Percentiles rank a stretch among this genome's conserved stretches.
phyloP scores from a whole-genome alignment of 164 flowering plant species.

The Buxus sempervirens region DNA sequence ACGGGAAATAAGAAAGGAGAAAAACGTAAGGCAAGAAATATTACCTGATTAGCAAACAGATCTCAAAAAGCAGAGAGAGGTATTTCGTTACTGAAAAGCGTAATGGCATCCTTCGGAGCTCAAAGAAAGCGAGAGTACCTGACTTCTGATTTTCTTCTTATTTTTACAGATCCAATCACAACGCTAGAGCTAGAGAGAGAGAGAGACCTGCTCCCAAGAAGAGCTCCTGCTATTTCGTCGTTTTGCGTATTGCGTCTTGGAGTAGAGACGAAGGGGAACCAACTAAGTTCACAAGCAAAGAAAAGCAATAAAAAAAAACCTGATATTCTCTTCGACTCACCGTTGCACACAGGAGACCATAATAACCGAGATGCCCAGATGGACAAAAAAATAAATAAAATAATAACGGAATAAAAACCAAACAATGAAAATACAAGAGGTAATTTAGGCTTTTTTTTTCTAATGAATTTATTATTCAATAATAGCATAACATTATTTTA shows the following conservation, averaged over 20 bases:
- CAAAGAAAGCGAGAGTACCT: constrained; percentile 18
- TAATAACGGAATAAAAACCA: no score
- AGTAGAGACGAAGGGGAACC: constrained; percentile 5
- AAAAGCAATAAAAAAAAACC: constrained; percentile 14
- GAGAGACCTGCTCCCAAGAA: background rate
- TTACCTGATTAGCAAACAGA: constrained; percentile 25
- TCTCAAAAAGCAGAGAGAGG: constrained; percentile 18
- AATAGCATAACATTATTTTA: no score
- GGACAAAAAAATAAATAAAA: background rate
- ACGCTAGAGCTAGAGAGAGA: constrained; percentile 7
- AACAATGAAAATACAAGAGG: no score
- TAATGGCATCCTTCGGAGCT: constrained; percentile 7
- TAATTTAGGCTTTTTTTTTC: no score
- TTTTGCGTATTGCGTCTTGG: constrained; percentile 6
- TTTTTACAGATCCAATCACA: constrained; percentile 48
- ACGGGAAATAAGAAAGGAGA: background rate
- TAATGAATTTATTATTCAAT: no score
- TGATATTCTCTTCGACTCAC: no score
- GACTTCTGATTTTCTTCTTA: background rate
- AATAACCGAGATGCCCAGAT: background rate
- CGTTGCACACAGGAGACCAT: no score
- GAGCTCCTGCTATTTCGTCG: constrained; percentile 17
- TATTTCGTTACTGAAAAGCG: constrained; percentile 21
- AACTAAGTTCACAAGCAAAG: constrained; percentile 28
- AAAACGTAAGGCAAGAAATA: constrained; percentile 2